Evolutionary conservation across 2,329 filamentous ascomycete species (phyloP), one percentile per base, ranked within the genome.

Genomic region (Colletotrichum tropicale): DNA sequence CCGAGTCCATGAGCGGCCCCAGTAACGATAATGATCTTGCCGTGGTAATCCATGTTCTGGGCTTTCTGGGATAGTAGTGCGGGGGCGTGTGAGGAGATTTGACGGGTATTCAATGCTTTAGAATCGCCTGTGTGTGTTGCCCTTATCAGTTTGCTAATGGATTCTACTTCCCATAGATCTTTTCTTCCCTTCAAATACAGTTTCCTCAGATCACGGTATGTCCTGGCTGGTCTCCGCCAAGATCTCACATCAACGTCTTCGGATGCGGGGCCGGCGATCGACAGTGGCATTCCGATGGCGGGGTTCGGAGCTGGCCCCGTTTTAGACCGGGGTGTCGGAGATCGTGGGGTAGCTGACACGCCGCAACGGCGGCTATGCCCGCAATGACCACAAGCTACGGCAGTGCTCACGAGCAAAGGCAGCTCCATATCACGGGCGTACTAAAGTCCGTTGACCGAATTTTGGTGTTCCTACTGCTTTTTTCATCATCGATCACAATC

Each of bases 111-210:
- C 2, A 6, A 12, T 5, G 38, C 38, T 10, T 43, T n/a, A 18
- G 2, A 43, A 10, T 43, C 5, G 38, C 2, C 9, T 43, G 38
- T 43, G 38, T 43, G 5, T 38, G 38, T 43, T 43, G 5, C 16
- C 9, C 2, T 43, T 43, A 0, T 4, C 38, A 43, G 38, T 43
- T 43, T 43, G 2, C 18, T 2, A 43, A 6, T 10, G 18, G 0
- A 1, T 9, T 18, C 18, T 43, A 0, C 5, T n/a, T 0, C 8
- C 3, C 5, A 43, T 10, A n/a, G 5, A 43, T 43, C 3, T 43
- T n/a, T 8, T 10, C 2, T 18, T 10, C 38, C 18, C 38, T 43
- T 12, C 38, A 43, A 43, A 10, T 43, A n/a, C 38, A 43, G 18
- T 43, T 43, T 43, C 18, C 16, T 0, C 5, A 43, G 18, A 43